Evolutionary conservation across 129 eudicot species (phyloP), one percentile per base, ranked within the genome.

Genomic region (Lactuca sativa): DNA sequence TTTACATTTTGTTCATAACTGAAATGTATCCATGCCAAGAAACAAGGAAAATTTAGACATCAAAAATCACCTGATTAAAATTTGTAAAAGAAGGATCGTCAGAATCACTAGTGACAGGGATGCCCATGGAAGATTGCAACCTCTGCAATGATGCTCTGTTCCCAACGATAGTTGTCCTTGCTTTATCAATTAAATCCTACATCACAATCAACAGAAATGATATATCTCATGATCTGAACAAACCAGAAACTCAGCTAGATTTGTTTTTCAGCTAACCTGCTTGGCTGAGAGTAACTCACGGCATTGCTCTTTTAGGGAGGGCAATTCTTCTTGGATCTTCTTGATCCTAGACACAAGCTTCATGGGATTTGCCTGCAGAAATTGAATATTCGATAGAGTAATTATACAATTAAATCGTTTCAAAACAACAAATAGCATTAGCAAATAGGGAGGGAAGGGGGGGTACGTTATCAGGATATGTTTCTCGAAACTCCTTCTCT

Each of bases 101-200:
- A 65, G 88, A 82, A 79, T 92, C 95, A 75, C 73, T 66, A 3
- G 80, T 84, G 80, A 85, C 73, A 12, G 90, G 83, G 72, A 86
- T 59, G 6, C 98, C 95, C 56, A 78, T 72, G 55, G 90, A 89
- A 51, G 85, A 71, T 89, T 89, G 96, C 78, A 92, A 69, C 66
- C 72, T 80, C 68, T 90, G 95, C 68, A 92, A 47, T 52, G 81
- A 62, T 62, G 86, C 74, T 65, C 90, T 85, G 77, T 92, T 92
- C 47, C 90, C 90, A 30, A 89, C 86, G 73, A 92, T 71, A 68
- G 77, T 80, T 72, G 88, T 77, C 78, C 90, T 81, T 18, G 98
- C 96, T 75, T 89, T 92, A 79, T 92, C 98, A 71, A 92, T 89
- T 78, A 89, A 76, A 76, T 89, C 96, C 96, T 92, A 74, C 59